Conservation (phyloP, 768 basidiomycete species). For the Myochromella boudieri region DNA sequence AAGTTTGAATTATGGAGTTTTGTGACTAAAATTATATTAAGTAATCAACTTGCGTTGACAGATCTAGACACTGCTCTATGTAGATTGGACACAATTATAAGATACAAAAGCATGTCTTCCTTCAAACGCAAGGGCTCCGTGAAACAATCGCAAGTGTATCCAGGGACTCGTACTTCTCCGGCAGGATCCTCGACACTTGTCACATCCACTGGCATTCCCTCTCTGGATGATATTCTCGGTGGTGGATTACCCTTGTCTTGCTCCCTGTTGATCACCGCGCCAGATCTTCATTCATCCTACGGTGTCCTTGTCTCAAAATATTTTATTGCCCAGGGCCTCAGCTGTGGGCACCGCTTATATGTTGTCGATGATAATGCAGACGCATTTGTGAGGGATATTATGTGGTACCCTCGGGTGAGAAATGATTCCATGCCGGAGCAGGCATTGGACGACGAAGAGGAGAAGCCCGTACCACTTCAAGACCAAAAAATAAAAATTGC, state of each 20-base stretch:
- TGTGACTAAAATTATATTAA: no score
- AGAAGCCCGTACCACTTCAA: slow-evolving; percentile 32
- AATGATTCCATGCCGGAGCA: neutral
- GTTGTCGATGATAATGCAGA: slow-evolving; percentile 61
- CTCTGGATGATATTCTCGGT: slow-evolving; percentile 93
- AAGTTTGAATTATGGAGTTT: no score
- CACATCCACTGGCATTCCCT: slow-evolving; percentile 87
- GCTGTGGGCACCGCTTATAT: slow-evolving; percentile 64
- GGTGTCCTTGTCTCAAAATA: slow-evolving; percentile 84
- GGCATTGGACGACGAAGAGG: slow-evolving; percentile 24
- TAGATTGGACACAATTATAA: no score
- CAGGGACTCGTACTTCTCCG: slow-evolving; percentile 61
- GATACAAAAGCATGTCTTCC: no score
- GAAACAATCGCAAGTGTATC: slow-evolving; percentile 39
- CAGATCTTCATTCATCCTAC: slow-evolving; percentile 86
- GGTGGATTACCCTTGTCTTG: slow-evolving; percentile 87
- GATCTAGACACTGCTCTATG: no score
- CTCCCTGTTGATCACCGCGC: slow-evolving; percentile 70
- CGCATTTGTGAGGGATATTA: slow-evolving; percentile 66
- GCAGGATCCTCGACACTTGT: slow-evolving; percentile 54
- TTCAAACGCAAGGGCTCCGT: slow-evolving; percentile 67
- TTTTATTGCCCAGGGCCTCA: slow-evolving; percentile 85
- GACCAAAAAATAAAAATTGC: slow-evolving; percentile 87
- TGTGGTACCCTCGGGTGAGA: slow-evolving; percentile 68
- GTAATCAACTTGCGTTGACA: no score